Evolutionary conservation across 176 grass and related monocot genomes (phyloP), one percentile per base, ranked within the genome.

Genomic region (Oryza meyeriana): DNA sequence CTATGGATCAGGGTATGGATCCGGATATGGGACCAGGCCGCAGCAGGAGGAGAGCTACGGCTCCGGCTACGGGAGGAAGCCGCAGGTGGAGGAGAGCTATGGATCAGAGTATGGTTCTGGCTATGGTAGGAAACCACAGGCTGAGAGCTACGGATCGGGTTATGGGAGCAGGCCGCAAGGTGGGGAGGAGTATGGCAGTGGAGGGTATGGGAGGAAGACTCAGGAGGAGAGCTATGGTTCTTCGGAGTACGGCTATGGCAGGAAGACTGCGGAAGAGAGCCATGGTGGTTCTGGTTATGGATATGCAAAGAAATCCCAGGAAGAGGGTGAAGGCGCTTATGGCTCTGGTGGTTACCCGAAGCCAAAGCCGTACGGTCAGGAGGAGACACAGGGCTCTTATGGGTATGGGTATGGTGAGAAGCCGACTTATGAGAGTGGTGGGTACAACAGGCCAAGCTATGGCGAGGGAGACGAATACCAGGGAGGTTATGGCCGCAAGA

Each of bases 221-320:
- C 71, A 77, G 28, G 71, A 87, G 73, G 62, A 83, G 52, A 58
- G 41, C 57, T 78, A 88, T 65, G 87, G 78, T 10, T 66, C 88
- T 4, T 48, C 67, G 7, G 81, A 71, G 11, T 74, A 79, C 34
- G 85, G 90, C 13, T 80, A 80, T 20, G 85, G 66, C 24, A 91
- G 34, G 76, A 82, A 87, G 83, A 66, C 66, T 1, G 52, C 78
- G 74, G 81, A 81, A 40, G 79, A 93, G 68, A 27, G 74, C 26
- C 87, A 92, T 40, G 92, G 76, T 48, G 87, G 81, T n/a, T 91
- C 87, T 57, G 92, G 78, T 4, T 83, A 86, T 78, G 88, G 89
- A 12, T 77, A 82, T 64, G 87, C 78, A 44, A 78, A 36, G 75
- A 77, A 72, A 66, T 7, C 69, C 1, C 30, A 62, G 25, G 84